These are phyloP conservation scores for Aureococcus anophagefferens DNA, from an alignment of 108 stramenopile species.

Conservation along the genomic window DNA sequence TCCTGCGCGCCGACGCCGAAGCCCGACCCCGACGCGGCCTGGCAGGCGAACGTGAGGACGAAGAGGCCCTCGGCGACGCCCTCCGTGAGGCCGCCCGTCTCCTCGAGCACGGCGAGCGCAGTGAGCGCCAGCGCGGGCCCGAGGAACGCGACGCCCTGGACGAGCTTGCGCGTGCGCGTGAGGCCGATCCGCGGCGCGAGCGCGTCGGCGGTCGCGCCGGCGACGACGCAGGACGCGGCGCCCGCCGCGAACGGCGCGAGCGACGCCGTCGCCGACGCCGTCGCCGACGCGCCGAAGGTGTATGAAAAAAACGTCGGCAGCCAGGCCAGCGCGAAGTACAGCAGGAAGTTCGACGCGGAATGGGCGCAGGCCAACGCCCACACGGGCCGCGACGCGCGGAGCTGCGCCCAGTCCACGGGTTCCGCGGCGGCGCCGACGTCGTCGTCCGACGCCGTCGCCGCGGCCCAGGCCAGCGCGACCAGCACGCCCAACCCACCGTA, in stretches of 20 bases:
- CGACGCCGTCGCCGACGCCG: not conserved
- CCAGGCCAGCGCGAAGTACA: conserved; percentile 73
- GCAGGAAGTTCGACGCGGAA: conserved; percentile 74
- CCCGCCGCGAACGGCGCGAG: not conserved
- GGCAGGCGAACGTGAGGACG: too few relatives aligned
- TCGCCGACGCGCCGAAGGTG: too few relatives aligned
- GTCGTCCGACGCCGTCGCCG: conserved; percentile 23
- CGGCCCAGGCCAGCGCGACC: conserved; percentile 59
- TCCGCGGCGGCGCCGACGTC: too few relatives aligned
- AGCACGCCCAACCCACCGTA: conserved; percentile 61
- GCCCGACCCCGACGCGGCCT: too few relatives aligned
- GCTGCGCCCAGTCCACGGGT: conserved; percentile 47
- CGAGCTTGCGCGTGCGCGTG: conserved; percentile 57
- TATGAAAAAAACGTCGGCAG: conserved; percentile 60
- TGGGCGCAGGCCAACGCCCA: conserved; percentile 73
- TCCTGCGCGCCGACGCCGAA: too few relatives aligned
- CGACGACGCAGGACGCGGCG: too few relatives aligned
- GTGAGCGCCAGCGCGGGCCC: conserved; percentile 62
- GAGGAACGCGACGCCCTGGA: conserved; percentile 63
- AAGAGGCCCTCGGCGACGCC: too few relatives aligned
- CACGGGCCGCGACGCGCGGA: conserved; percentile 51
- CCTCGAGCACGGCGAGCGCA: conserved; percentile 21
- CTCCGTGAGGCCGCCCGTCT: too few relatives aligned
- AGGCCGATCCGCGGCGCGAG: too few relatives aligned
- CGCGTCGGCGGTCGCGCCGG: too few relatives aligned